phyloP scores from a whole-genome alignment of 176 grass and related monocot genomes.

The Calamus simplicifolius region DNA sequence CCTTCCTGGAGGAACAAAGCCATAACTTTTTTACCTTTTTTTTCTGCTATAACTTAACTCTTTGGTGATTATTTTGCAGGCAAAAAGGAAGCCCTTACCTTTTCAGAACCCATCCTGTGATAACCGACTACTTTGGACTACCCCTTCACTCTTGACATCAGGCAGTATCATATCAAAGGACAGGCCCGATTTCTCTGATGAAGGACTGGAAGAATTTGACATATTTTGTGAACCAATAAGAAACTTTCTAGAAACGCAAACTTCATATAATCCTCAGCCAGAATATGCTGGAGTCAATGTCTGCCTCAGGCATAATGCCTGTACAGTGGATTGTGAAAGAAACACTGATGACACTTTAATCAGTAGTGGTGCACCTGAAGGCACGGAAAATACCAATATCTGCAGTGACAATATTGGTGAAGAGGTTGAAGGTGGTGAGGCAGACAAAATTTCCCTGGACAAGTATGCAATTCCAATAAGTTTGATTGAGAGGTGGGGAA shows the following conservation, averaged over 20 bases:
- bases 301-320: slow-evolving; percentile 9
- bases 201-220: slow-evolving; percentile 29
- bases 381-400: not conserved
- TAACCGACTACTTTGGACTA: slow-evolving; percentile 45
- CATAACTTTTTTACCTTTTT: too few relatives aligned
- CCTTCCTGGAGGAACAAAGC: too few relatives aligned
- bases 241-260: slow-evolving; percentile 43
- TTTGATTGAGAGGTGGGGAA: slow-evolving; percentile 93
- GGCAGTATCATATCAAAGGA: not conserved
- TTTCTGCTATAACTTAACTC: too few relatives aligned
- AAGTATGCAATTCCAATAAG: slow-evolving; percentile 57
- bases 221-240: slow-evolving; percentile 45
- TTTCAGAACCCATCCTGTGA: slow-evolving; percentile 52
- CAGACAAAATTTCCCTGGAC: slow-evolving; percentile 11
- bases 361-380: not conserved
- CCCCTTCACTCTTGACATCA: slow-evolving; percentile 21
- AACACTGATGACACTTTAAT: not conserved
- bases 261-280: slow-evolving; percentile 5
- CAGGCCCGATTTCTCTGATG: not conserved
- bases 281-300: slow-evolving; percentile 1
- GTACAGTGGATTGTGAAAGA: slow-evolving; percentile 10
- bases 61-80: slow-evolving; percentile 27
- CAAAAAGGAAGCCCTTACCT: slow-evolving; percentile 53
- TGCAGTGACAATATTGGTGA: not conserved
- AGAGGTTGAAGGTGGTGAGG: slow-evolving; percentile 33